Percentiles rank a stretch among this genome's conserved stretches.
These are phyloP conservation scores for Arthromyces matolae DNA, from an alignment of 768 basidiomycete genomes.

Conservation along the genomic window DNA sequence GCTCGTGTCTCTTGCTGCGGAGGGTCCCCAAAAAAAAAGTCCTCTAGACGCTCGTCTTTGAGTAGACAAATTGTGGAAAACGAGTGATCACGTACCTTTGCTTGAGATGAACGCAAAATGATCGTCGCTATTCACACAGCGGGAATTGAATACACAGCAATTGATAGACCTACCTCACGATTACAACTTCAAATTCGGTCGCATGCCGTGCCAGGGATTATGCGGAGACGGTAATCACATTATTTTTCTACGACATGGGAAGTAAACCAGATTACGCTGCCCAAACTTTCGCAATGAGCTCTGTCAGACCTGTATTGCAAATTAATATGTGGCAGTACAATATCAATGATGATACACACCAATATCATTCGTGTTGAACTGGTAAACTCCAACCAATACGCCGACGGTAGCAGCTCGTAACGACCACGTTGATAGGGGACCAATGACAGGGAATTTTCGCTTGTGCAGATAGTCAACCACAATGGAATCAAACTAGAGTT, in stretches of 20 bases:
- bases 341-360: constrained; percentile 52
- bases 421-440: constrained; percentile 66
- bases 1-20: too few relatives aligned
- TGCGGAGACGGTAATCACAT: too few relatives aligned
- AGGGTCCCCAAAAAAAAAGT: too few relatives aligned
- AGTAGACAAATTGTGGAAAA: too few relatives aligned
- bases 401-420: constrained; percentile 76
- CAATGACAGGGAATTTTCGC: constrained; percentile 89
- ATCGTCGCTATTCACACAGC: too few relatives aligned
- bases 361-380: constrained; percentile 98
- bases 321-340: background rate
- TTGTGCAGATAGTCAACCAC: constrained; percentile 89
- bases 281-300: constrained; percentile 83
- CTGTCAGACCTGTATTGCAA: constrained; percentile 63
- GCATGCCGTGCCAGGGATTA: too few relatives aligned
- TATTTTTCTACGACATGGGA: constrained; percentile 9
- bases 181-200: too few relatives aligned
- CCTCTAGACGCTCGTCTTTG: too few relatives aligned
- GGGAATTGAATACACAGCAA: too few relatives aligned
- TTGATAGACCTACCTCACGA: too few relatives aligned
- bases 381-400: constrained; percentile 86
- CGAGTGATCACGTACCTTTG: too few relatives aligned
- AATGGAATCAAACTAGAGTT: constrained; percentile 73
- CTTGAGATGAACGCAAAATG: too few relatives aligned
- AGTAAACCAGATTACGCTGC: constrained; percentile 46